Evolutionary conservation across 169 alveolate genomes (phyloP), one percentile per base, ranked within the genome.

Genomic region (Pseudocohnilembus persalinus): DNA sequence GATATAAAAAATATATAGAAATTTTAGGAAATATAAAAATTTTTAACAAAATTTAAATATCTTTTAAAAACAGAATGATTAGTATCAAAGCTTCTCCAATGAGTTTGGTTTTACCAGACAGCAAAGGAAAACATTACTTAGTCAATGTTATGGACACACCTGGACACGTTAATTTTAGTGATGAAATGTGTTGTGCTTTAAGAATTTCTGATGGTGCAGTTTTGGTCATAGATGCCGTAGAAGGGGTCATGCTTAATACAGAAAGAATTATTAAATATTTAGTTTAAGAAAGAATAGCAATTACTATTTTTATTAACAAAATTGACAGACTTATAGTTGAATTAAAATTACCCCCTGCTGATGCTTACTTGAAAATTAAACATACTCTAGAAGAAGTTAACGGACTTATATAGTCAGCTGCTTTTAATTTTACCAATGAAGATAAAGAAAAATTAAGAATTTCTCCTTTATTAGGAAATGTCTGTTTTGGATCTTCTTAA

Each of bases 61-160:
- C n/a, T n/a, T n/a, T n/a, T n/a, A n/a, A n/a, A n/a, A n/a, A n/a
- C n/a, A 34, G 84, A 35, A 33, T 85, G n/a, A 92, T 99, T 82
- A 96, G 99, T 28, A 95, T 99, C 77, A 99, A 99, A 91, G 95
- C 99, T 72, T 92, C 96, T n/a, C 99, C 99, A 6, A 97, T 99
- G 91, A 96, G 99, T 29, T 92, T 99, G 80, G 95, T 99, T 26
- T 93, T 99, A 29, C 99, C 93, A 77, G 97, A 94, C 83, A 90
- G 96, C 28, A 91, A 93, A 88, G 99, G 96, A 34, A 96, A 97
- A 88, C 88, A 91, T 72, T 93, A 89, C 85, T 76, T 98, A n/a
- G 94, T 98, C 65, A 97, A 98, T 86, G 85, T 97, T 29, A 94
- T 97, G 81, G 99, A 98, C 82, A 97, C 99, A 0, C 99, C 99